phyloP scores from a whole-genome alignment of 805 yeast genomes.

The Pachysolen tannophilus region DNA sequence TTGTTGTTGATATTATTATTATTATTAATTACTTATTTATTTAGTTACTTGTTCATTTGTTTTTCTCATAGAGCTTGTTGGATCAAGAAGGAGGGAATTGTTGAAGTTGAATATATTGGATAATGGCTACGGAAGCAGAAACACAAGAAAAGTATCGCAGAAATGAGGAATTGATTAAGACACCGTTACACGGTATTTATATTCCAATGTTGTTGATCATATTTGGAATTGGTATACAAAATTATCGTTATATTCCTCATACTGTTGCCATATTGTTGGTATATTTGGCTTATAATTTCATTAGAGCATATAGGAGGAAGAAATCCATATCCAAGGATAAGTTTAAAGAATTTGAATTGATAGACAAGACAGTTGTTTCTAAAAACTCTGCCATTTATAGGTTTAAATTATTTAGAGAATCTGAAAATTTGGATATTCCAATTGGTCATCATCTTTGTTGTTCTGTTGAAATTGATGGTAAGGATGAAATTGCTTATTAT shows the following conservation, averaged over 20 bases:
- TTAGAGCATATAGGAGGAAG: constrained; percentile 29
- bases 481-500: constrained; percentile 56
- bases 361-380: constrained; percentile 67
- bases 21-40: too few relatives aligned
- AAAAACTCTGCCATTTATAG: constrained; percentile 69
- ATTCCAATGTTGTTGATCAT: constrained; percentile 59
- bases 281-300: constrained; percentile 27
- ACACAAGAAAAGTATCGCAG: too few relatives aligned
- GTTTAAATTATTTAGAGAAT: constrained; percentile 53
- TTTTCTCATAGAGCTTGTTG: too few relatives aligned
- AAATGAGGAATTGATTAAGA: too few relatives aligned
- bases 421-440: constrained; percentile 58
- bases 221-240: constrained; percentile 51
- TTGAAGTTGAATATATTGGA: too few relatives aligned
- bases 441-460: constrained; percentile 73
- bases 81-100: too few relatives aligned
- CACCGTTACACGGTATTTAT: constrained; percentile 71
- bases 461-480: constrained; percentile 34
- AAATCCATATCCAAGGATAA: constrained; percentile 38
- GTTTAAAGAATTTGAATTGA: constrained; percentile 61
- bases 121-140: too few relatives aligned
- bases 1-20: too few relatives aligned
- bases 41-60: too few relatives aligned
- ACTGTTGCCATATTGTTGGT: constrained; percentile 39
- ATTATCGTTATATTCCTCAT: constrained; percentile 22